A percentile compares a stretch with the other conserved stretches of the same genome.
These are phyloP conservation scores for Erythrobasidium yunnanense DNA, from an alignment of 768 basidiomycete genomes.

Conservation along the genomic window DNA sequence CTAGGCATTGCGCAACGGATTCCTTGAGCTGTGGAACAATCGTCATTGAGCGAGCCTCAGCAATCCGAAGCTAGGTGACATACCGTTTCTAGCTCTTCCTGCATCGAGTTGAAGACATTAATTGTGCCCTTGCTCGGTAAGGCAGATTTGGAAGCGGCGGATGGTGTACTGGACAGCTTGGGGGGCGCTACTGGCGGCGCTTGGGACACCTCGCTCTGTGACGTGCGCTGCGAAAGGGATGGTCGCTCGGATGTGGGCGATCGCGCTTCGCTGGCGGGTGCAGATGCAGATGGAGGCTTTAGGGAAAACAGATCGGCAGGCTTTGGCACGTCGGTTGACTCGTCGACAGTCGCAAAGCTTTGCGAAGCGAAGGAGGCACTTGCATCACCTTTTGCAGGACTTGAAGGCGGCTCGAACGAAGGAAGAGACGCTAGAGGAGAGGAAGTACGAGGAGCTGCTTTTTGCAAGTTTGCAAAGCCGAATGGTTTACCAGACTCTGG, in stretches of 20 bases:
- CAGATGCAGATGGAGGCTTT: too few species aligned
- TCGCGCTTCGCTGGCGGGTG: too few species aligned
- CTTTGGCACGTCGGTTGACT: too few species aligned
- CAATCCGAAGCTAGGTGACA: not conserved
- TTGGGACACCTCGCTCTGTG: too few species aligned
- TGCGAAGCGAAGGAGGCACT: too few species aligned
- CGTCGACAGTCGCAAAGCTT: too few species aligned
- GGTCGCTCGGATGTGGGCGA: too few species aligned
- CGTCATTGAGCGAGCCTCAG: not conserved
- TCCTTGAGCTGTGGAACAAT: not conserved
- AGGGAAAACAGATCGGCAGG: too few species aligned
- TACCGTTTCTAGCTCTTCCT: conserved; percentile 16
- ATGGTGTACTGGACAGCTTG: not conserved
- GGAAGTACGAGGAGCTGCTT: conserved; percentile 15
- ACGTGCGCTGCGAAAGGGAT: too few species aligned
- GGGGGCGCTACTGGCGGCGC: not conserved
- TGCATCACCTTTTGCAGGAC: conserved; percentile 9
- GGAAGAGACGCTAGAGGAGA: conserved; percentile 17
- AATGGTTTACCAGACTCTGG: conserved; percentile 12
- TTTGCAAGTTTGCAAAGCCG: conserved; percentile 15
- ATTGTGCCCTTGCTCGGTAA: not conserved
- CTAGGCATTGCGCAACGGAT: not conserved
- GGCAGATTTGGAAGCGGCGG: not conserved
- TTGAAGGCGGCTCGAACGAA: conserved; percentile 11
- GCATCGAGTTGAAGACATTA: conserved; percentile 18